A percentile compares a stretch with the other conserved stretches of the same genome.
Conservation (phyloP, 257 asterid species). For the Galeopsis tetrahit region DNA sequence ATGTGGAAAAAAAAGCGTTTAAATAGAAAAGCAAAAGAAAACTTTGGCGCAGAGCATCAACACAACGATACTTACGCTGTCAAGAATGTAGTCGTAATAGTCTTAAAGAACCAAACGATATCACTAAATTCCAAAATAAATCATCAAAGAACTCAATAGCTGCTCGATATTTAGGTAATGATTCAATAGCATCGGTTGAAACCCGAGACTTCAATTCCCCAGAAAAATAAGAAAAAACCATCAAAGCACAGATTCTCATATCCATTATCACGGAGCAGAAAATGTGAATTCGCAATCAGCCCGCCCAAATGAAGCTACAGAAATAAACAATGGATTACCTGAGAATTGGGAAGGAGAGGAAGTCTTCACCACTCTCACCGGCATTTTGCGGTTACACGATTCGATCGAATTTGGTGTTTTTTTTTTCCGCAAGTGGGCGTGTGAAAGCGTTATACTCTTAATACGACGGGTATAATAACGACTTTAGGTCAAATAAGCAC, state of each 20-base stretch:
- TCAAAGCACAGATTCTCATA: slow-evolving; percentile 13
- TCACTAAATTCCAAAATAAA: neutral
- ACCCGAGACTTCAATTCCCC: slow-evolving; percentile 10
- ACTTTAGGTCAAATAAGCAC: neutral
- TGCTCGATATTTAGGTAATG: neutral
- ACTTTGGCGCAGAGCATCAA: neutral
- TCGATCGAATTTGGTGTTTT: slow-evolving; percentile 30
- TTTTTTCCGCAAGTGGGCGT: neutral
- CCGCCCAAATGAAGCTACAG: slow-evolving; percentile 8
- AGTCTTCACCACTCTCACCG: slow-evolving; percentile 56
- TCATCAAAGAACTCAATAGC: neutral
- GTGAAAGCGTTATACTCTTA: neutral
- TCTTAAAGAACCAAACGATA: neutral
- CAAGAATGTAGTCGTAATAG: neutral
- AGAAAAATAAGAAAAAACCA: neutral
- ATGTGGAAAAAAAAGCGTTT: too few relatives aligned
- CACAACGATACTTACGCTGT: neutral
- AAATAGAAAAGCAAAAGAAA: neutral
- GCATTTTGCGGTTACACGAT: slow-evolving; percentile 41
- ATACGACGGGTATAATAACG: neutral
- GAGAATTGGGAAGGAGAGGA: slow-evolving; percentile 52
- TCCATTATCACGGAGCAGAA: neutral
- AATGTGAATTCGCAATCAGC: neutral
- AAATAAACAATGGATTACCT: slow-evolving; percentile 33
- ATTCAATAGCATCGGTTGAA: neutral